Evolutionary conservation across 192 early-diverging fungal genomes (phyloP).

Genomic region (Linnemannia zychae): DNA sequence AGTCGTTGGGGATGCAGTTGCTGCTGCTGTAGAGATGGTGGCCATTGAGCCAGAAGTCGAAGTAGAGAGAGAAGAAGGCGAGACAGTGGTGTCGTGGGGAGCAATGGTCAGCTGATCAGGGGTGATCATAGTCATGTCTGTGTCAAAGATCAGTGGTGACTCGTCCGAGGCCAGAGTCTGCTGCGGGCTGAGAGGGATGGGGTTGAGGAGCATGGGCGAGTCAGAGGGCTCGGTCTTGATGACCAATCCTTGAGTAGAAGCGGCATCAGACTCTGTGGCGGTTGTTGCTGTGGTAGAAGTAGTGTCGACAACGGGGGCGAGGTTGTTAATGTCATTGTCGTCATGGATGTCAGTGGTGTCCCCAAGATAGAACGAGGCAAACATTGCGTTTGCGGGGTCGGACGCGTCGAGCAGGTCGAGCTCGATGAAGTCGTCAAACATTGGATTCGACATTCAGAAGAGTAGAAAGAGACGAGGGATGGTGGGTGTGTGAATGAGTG

Average conservation of each 20-base stretch:
- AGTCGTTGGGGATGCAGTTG: not conserved
- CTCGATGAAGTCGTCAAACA: constrained; percentile 55
- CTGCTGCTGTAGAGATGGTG: constrained; percentile 1
- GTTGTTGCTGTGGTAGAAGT: not conserved
- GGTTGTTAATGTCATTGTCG: constrained; percentile 21
- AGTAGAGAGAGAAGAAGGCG: not conserved
- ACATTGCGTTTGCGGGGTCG: constrained; percentile 43
- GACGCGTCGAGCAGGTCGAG: constrained; percentile 46
- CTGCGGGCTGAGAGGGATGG: constrained; percentile 11
- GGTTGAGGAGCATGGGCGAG: constrained; percentile 12
- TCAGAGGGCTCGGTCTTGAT: not conserved
- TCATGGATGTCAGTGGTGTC: constrained; percentile 26
- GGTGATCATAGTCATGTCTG: constrained; percentile 23
- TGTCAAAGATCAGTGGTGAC: constrained; percentile 11
- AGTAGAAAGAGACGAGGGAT: not conserved
- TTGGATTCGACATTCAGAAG: constrained; percentile 36
- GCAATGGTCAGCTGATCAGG: constrained; percentile 47
- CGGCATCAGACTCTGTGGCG: not conserved
- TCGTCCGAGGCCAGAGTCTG: constrained; percentile 14
- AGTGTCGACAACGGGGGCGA: not conserved
- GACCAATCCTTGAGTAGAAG: not conserved
- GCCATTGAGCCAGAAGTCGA: not conserved
- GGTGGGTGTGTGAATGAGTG: not conserved
- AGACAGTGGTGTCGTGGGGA: constrained; percentile 42
- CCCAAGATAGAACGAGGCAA: constrained; percentile 36